Conservation (phyloP, 169 alveolate genomes). For the Plasmodium vinckei region DNA sequence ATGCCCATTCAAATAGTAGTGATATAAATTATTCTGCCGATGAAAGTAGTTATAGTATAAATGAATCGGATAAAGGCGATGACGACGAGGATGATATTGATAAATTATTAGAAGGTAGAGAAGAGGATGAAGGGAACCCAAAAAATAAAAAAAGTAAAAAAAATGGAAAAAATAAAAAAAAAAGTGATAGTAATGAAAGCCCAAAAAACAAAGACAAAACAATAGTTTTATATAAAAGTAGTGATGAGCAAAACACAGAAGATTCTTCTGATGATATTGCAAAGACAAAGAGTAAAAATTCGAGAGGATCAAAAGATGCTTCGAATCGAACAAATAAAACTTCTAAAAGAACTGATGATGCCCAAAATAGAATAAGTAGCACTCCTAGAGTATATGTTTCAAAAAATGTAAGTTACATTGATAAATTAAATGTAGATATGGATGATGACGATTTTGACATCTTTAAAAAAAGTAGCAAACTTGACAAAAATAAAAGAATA, state of each 20-base stretch:
- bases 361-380: background rate
- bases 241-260: background rate
- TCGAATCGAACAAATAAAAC: too few species aligned
- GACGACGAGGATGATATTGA: slow-evolving; percentile 17
- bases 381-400: slow-evolving; percentile 6
- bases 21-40: slow-evolving; percentile 39
- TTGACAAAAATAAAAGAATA: slow-evolving; percentile 65
- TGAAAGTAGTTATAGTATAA: slow-evolving; percentile 38
- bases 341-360: too few species aligned
- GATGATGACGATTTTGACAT: slow-evolving; percentile 76
- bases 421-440: slow-evolving; percentile 32
- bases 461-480: slow-evolving; percentile 41
- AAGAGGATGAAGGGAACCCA: background rate
- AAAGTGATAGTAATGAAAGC: background rate
- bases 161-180: background rate
- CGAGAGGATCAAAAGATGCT: background rate
- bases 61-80: slow-evolving; percentile 2
- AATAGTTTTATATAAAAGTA: slow-evolving; percentile 2
- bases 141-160: slow-evolving; percentile 3
- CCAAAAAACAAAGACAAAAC: slow-evolving; percentile 9
- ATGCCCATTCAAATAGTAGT: slow-evolving; percentile 6
- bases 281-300: background rate
- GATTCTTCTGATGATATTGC: background rate
- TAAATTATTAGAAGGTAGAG: background rate
- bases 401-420: slow-evolving; percentile 49